These are phyloP conservation scores for Hyphopichia burtonii DNA, from an alignment of 1,139 yeast genomes.

Conservation along the genomic window DNA sequence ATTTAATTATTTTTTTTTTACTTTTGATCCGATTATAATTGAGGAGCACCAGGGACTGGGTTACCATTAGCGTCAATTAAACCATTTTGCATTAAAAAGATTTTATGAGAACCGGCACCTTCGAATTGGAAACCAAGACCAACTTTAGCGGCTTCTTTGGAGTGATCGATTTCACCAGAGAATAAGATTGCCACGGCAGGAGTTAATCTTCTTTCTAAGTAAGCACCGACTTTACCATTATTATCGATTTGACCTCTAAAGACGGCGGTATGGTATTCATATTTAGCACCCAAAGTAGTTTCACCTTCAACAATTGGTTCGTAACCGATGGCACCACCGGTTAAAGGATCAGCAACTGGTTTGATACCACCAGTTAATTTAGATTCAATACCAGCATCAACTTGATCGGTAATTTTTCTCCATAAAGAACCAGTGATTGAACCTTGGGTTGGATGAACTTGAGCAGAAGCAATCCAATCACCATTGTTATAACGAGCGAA, in stretches of 20 bases:
- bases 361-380: slow-evolving; percentile 75
- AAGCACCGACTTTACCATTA: slow-evolving; percentile 84
- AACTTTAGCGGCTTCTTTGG: slow-evolving; percentile 75
- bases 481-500: slow-evolving; percentile 87
- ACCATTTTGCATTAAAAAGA: slow-evolving; percentile 75
- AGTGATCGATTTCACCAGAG: slow-evolving; percentile 90
- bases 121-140: slow-evolving; percentile 97
- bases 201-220: slow-evolving; percentile 88
- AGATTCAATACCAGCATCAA: slow-evolving; percentile 96
- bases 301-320: slow-evolving; percentile 86
- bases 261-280: slow-evolving; percentile 94
- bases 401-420: slow-evolving; percentile 88
- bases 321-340: slow-evolving; percentile 77
- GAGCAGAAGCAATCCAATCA: slow-evolving; percentile 93
- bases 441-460: slow-evolving; percentile 87
- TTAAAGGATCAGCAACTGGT: slow-evolving; percentile 77
- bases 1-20: no score
- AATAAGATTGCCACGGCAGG: slow-evolving; percentile 89
- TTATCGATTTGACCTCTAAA: slow-evolving; percentile 96
- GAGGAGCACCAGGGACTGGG: slow-evolving; percentile 77
- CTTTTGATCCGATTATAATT: slow-evolving; percentile 23
- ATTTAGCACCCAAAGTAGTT: slow-evolving; percentile 95
- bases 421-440: slow-evolving; percentile 86
- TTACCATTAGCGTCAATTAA: slow-evolving; percentile 76
- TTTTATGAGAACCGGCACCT: slow-evolving; percentile 90